Base-by-base conservation (phyloP, 2,329 filamentous ascomycete species). In the Elsinoe ampelina region DNA sequence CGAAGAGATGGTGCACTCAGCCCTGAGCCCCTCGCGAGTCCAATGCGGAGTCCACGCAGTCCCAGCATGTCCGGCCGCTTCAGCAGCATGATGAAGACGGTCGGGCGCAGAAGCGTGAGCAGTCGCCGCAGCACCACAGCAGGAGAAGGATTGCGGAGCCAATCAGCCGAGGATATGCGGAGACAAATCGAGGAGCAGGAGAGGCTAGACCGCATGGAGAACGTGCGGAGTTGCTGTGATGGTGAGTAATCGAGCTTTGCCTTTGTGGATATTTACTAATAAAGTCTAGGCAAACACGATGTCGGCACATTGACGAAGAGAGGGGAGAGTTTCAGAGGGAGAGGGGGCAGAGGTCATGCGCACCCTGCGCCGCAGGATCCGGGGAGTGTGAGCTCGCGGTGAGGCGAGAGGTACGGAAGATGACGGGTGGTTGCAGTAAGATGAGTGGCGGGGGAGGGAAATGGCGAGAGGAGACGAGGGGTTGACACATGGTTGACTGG, bases 221-320 rank as follows among this genome's bases (percentile, higher is more conserved):
- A 98, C 70, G 93, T 98, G 62, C 80, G 93, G 68, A 91, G 92
- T 59, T 98, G 93, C 75, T 98, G 93, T 72, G 93, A 97, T 80
- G 93, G 91, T 92, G 79, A 81, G 85, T 75, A 57, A 57, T 45
- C 19, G 41, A 32, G 48, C 41, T 41, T 54, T 17, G 4, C 1
- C 11, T 47, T 19, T 54, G 11, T 58, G 50, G 55, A 59, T 55
- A 36, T 48, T 42, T 54, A 30, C 34, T 58, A 50, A 56, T 54
- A 64, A 60, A 15, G 36, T 13, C 64, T 58, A 75, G 76, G 76
- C 48, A 76, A 75, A 68, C 77, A 79, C 61, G 75, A 79, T 60
- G 76, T 79, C 36, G 76, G 71, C 26, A 73, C 74, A 20, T 66
- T 78, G 34, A 67, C 66, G 42, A 61, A 62, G 15, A 26, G 54